Conservation (phyloP, 2,329 filamentous ascomycete genomes). For the Dothistroma pini region DNA sequence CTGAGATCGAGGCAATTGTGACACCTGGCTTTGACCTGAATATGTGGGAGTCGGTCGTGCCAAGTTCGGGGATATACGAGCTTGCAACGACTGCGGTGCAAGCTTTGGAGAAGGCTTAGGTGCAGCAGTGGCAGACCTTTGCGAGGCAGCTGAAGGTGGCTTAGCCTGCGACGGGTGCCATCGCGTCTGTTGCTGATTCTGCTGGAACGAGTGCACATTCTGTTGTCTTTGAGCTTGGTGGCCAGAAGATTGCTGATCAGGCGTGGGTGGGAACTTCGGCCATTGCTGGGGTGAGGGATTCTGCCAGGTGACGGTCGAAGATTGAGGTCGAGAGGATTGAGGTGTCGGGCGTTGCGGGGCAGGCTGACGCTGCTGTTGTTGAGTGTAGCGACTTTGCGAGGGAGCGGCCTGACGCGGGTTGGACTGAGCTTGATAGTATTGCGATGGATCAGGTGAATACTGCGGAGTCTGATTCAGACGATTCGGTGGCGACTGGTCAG, state of each 20-base stretch:
- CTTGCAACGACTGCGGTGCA: background rate
- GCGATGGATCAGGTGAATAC: conserved; percentile 22
- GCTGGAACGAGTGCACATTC: background rate
- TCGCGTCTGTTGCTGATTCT: conserved; percentile 4
- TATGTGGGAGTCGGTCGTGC: background rate
- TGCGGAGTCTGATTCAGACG: conserved; percentile 8
- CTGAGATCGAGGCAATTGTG: background rate
- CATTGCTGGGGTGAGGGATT: background rate
- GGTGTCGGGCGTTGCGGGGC: conserved; percentile 4
- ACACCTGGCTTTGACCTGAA: background rate
- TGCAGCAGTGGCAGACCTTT: background rate
- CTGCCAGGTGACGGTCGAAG: background rate
- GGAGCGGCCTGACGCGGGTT: conserved; percentile 9
- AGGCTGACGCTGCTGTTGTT: conserved; percentile 10
- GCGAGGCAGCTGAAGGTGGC: background rate
- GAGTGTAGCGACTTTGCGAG: background rate
- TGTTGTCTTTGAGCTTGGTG: background rate
- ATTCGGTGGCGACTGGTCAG: conserved; percentile 18
- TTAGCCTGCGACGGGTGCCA: conserved; percentile 7
- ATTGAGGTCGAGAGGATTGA: background rate
- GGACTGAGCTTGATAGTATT: conserved; percentile 16
- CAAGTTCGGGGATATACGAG: background rate
- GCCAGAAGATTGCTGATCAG: background rate
- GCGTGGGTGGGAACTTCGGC: background rate
- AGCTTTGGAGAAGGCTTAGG: conserved; percentile 3